These are phyloP conservation scores for Trichoderma atroviride DNA, from an alignment of 2,329 filamentous ascomycete species.

Conservation along the genomic window DNA sequence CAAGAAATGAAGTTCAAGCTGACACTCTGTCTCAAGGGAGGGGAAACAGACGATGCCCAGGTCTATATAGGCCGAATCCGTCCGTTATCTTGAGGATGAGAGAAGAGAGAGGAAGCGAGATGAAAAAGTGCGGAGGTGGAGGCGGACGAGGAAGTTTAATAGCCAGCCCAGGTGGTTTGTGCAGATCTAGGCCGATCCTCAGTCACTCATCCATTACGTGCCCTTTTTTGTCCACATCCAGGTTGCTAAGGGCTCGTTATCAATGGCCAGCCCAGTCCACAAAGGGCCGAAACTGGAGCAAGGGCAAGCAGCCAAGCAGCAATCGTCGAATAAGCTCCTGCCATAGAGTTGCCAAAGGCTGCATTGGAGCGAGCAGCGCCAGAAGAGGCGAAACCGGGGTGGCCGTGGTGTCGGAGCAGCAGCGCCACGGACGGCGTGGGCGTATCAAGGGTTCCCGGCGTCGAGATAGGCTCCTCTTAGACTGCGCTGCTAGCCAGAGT, in stretches of 20 bases:
- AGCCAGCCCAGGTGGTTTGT: slow-evolving; percentile 17
- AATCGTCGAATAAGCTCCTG: slow-evolving; percentile 4
- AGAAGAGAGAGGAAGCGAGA: slow-evolving; percentile 10
- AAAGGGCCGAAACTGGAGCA: slow-evolving; percentile 25
- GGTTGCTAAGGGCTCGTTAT: slow-evolving; percentile 9
- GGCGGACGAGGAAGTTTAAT: slow-evolving; percentile 32
- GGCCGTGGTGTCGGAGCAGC: slow-evolving; percentile 17
- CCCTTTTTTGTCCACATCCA: slow-evolving; percentile 5
- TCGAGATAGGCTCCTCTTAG: neutral
- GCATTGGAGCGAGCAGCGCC: neutral
- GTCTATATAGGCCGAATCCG: neutral
- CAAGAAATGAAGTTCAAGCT: neutral
- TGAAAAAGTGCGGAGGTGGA: slow-evolving; percentile 17
- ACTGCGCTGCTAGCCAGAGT: neutral
- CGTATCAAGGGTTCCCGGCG: slow-evolving; percentile 1
- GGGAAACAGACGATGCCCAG: neutral
- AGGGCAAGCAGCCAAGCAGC: neutral
- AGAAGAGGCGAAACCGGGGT: slow-evolving; percentile 17
- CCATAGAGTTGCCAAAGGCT: slow-evolving; percentile 14
- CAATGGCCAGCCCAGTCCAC: slow-evolving; percentile 5
- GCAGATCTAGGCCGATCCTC: slow-evolving; percentile 17
- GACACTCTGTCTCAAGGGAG: neutral
- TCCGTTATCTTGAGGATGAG: neutral
- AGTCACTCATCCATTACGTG: slow-evolving; percentile 1
- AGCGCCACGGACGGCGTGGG: slow-evolving; percentile 19